Base-by-base conservation (phyloP, 83 land plant species). In the Picea engelmannii region DNA sequence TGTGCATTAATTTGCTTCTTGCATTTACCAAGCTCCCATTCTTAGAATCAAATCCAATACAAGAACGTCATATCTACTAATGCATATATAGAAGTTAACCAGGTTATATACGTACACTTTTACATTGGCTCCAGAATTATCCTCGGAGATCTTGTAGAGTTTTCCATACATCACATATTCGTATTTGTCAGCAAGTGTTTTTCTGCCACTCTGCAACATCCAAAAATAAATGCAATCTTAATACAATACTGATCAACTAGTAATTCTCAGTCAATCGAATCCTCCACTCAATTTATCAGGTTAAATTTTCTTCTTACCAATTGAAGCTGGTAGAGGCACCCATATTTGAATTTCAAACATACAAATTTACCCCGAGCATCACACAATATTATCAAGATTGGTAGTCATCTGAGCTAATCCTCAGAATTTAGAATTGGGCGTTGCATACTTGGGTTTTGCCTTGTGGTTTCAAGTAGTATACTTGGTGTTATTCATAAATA, bases 121-220 rank as follows among this genome's bases (percentile, higher is more conserved):
- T 9, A 87, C 81, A 55, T 82, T 77, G 13, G 69, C 62, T 25
- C 88, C 87, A 60, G 61, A 23, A 35, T 81, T 71, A 31, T 88
- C 90, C 63, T 93, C 95, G 35, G 88, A 75, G 24, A 93, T 79
- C 64, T 80, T 88, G 76, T 84, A 93, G 55, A 89, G 82, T 78
- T 88, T 90, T 21, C 95, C 95, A 78, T 90, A 91, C 95, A 93
- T 93, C 12, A 90, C 86, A 76, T 93, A 93, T 49, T 93, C 95
- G 71, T 73, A 93, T 23, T 88, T 87, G 82, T 93, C 95, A 13
- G 93, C 93, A 38, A 92, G 89, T 67, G 92, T 61, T 65, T 87
- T 86, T 63, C 84, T 71, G 35, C 55, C 71, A 40, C 84, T 85
- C 95, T 92, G 85, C 52, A 87, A 82, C 16, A 58, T 40, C 4